phyloP scores from a whole-genome alignment of 106 monocot species.

The Dendrobium chrysotoxum region DNA sequence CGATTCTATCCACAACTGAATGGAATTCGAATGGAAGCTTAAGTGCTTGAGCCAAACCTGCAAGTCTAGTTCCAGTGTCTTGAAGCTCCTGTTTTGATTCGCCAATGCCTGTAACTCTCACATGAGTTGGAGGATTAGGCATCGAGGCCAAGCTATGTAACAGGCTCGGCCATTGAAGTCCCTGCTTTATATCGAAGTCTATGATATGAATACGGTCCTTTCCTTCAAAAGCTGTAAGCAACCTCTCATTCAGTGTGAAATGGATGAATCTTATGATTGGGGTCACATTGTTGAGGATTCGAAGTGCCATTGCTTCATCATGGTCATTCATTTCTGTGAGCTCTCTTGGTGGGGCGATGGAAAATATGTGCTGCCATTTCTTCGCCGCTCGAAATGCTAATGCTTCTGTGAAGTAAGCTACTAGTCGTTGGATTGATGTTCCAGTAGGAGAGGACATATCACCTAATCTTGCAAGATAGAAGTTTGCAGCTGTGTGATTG shows the following conservation, averaged over 20 bases:
- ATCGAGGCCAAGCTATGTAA: constrained; percentile 69
- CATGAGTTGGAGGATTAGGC: constrained; percentile 52
- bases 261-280: constrained; percentile 72
- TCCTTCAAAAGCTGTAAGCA: constrained; percentile 52
- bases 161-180: constrained; percentile 81
- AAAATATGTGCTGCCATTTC: constrained; percentile 65
- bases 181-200: constrained; percentile 85
- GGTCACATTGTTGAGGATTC: constrained; percentile 45
- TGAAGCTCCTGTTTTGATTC: constrained; percentile 56
- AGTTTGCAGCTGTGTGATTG: constrained; percentile 39
- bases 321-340: constrained; percentile 15
- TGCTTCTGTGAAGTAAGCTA: constrained; percentile 68
- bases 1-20: constrained; percentile 58
- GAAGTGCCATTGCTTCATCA: constrained; percentile 34
- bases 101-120: constrained; percentile 81
- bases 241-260: constrained; percentile 72
- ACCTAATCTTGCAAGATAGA: constrained; percentile 49
- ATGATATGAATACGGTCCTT: constrained; percentile 77
- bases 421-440: constrained; percentile 47
- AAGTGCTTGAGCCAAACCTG: constrained; percentile 39
- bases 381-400: constrained; percentile 35
- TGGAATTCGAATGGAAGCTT: constrained; percentile 70
- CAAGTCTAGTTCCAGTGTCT: constrained; percentile 59
- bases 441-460: constrained; percentile 46
- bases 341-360: constrained; percentile 26